These are phyloP conservation scores for Acanthochlamys bracteata DNA, from an alignment of 106 monocot genomes.

Conservation along the genomic window DNA sequence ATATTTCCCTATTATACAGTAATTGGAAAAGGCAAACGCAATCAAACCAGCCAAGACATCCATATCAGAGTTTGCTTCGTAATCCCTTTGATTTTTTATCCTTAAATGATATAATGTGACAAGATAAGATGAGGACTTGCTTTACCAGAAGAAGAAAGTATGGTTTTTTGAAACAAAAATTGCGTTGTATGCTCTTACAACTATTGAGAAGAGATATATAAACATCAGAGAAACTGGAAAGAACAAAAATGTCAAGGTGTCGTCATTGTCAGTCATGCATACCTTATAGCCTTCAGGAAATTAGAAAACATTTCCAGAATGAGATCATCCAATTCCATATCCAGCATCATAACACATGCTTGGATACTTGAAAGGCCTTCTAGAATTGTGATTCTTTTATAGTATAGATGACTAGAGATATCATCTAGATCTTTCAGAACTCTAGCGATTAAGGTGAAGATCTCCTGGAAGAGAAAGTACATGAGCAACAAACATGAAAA, in stretches of 20 bases:
- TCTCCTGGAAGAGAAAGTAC: slow-evolving; percentile 12
- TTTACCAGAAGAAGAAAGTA: no score
- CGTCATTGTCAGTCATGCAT: background rate
- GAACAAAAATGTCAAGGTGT: background rate
- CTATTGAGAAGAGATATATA: no score
- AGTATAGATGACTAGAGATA: slow-evolving; percentile 20
- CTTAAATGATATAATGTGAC: no score
- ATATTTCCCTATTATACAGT: no score
- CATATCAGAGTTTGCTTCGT: no score
- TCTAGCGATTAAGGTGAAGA: slow-evolving; percentile 27
- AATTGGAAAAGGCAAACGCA: no score
- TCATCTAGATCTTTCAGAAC: slow-evolving; percentile 26
- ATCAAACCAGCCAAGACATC: no score
- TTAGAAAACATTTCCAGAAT: slow-evolving; percentile 26
- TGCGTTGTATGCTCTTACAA: no score
- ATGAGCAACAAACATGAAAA: background rate
- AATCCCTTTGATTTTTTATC: no score
- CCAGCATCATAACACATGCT: slow-evolving; percentile 26
- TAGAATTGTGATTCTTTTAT: slow-evolving; percentile 28
- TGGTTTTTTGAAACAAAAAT: no score
- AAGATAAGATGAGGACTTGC: no score
- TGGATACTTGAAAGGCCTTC: slow-evolving; percentile 23
- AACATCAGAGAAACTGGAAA: background rate
- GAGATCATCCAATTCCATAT: slow-evolving; percentile 29
- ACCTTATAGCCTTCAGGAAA: slow-evolving; percentile 29